Conservation (phyloP, 2,329 filamentous ascomycete species). For the Sclerotiophoma versabilis region DNA sequence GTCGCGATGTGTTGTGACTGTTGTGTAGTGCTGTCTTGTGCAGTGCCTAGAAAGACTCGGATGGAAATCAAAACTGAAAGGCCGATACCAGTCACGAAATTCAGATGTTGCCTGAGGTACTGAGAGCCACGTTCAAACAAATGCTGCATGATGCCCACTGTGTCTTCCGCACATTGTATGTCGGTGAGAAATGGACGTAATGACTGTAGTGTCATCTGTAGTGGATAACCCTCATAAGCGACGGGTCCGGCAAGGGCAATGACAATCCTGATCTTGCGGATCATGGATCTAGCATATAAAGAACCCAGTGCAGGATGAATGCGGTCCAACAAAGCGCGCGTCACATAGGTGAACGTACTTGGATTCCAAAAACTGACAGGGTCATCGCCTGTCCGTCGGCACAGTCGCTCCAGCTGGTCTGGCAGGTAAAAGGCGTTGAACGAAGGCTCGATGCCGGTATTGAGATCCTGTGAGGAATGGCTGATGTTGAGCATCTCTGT, state of each 20-base stretch:
- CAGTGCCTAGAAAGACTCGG: slow-evolving; percentile 75
- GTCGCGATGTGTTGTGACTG: slow-evolving; percentile 82
- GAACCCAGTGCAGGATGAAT: slow-evolving; percentile 86
- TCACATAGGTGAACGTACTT: slow-evolving; percentile 74
- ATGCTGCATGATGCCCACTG: slow-evolving; percentile 85
- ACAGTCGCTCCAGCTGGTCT: slow-evolving; percentile 79
- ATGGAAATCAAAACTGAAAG: slow-evolving; percentile 82
- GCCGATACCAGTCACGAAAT: slow-evolving; percentile 81
- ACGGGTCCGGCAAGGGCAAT: slow-evolving; percentile 77
- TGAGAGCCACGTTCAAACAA: slow-evolving; percentile 72
- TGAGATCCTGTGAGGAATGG: slow-evolving; percentile 69
- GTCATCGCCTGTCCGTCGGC: slow-evolving; percentile 69
- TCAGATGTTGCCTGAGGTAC: slow-evolving; percentile 71
- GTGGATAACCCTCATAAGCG: slow-evolving; percentile 78
- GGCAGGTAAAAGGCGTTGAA: slow-evolving; percentile 81
- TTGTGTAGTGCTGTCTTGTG: slow-evolving; percentile 81
- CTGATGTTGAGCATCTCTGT: slow-evolving; percentile 73
- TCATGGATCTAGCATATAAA: slow-evolving; percentile 82
- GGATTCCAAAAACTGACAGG: slow-evolving; percentile 75
- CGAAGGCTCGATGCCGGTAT: slow-evolving; percentile 82
- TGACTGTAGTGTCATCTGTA: slow-evolving; percentile 89
- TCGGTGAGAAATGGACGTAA: slow-evolving; percentile 81
- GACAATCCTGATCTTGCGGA: slow-evolving; percentile 84
- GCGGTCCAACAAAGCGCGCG: slow-evolving; percentile 78
- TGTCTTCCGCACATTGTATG: slow-evolving; percentile 87